Evolutionary conservation across 331 rosid species (phyloP).

Genomic region (Acacia concinna): DNA sequence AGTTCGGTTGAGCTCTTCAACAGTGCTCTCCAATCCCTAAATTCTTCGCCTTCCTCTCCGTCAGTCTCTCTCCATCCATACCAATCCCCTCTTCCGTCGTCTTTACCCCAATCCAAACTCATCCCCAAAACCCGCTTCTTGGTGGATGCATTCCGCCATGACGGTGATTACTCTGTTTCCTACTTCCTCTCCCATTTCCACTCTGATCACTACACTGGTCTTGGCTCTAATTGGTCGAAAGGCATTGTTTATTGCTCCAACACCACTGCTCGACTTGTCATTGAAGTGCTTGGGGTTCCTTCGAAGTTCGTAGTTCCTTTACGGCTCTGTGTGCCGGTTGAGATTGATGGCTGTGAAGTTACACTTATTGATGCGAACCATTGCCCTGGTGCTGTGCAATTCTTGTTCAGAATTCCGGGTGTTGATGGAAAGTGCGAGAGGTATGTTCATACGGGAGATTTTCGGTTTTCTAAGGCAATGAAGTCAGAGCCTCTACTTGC

Average conservation of each 20-base stretch:
- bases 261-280: conserved; percentile 59
- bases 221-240: conserved; percentile 63
- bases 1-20: conserved; percentile 53
- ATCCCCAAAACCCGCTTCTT: conserved; percentile 81
- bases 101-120: conserved; percentile 66
- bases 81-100: conserved; percentile 39
- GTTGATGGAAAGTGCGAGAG: conserved; percentile 36
- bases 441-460: conserved; percentile 91
- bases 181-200: conserved; percentile 96
- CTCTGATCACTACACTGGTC: conserved; percentile 86
- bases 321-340: conserved; percentile 42
- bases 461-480: conserved; percentile 65
- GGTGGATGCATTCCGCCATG: conserved; percentile 74
- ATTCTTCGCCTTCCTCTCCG: background rate
- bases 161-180: conserved; percentile 57
- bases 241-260: conserved; percentile 78
- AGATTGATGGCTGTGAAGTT: conserved; percentile 58
- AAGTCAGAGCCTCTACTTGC: conserved; percentile 40
- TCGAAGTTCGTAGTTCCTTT: conserved; percentile 47
- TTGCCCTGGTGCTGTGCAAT: conserved; percentile 90
- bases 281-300: conserved; percentile 51
- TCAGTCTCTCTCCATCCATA: background rate
- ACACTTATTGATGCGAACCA: conserved; percentile 78
- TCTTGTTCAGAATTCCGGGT: conserved; percentile 56
- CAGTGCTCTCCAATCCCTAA: conserved; percentile 45